Evolutionary conservation across 768 basidiomycete genomes (phyloP).

Genomic region (Hypholoma sublateritium): DNA sequence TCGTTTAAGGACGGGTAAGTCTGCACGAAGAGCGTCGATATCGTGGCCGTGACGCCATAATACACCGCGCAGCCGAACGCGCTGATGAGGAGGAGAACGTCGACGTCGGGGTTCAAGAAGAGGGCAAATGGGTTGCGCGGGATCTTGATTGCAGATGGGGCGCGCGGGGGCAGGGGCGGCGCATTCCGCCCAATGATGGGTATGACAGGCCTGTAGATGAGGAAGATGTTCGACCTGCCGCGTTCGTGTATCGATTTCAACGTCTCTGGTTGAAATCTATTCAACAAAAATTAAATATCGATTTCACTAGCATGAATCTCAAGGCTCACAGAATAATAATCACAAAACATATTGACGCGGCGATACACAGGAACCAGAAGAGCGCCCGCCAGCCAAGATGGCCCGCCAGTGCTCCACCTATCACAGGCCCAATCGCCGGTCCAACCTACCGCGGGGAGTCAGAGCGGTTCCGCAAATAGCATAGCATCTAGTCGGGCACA

Average conservation of each 20-base stretch:
- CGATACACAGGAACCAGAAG: slow-evolving; percentile 62
- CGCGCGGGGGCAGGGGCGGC: slow-evolving; percentile 19
- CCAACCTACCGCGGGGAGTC: slow-evolving; percentile 40
- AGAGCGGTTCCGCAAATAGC: slow-evolving; percentile 1
- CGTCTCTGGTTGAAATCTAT: slow-evolving; percentile 53
- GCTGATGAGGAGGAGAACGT: slow-evolving; percentile 49
- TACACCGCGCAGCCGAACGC: slow-evolving; percentile 54
- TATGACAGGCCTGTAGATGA: slow-evolving; percentile 56
- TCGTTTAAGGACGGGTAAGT: slow-evolving; percentile 62
- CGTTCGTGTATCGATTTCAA: slow-evolving; percentile 54
- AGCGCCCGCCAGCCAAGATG: slow-evolving; percentile 67
- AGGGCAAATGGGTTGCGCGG: slow-evolving; percentile 57
- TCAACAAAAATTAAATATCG: slow-evolving; percentile 15
- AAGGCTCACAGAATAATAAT: slow-evolving; percentile 44
- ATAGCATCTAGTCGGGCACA: not conserved
- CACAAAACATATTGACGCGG: slow-evolving; percentile 43
- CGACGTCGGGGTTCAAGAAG: slow-evolving; percentile 54
- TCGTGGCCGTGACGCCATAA: slow-evolving; percentile 59
- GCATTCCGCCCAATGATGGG: slow-evolving; percentile 37
- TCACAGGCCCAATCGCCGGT: slow-evolving; percentile 59
- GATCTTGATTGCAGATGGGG: slow-evolving; percentile 34
- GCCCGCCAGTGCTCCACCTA: slow-evolving; percentile 58
- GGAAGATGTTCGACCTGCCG: slow-evolving; percentile 46
- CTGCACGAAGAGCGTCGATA: slow-evolving; percentile 58
- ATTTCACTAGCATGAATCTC: slow-evolving; percentile 4